These are phyloP conservation scores for Bocquillonia castaneifolia DNA, from an alignment of 441 rosid species.

Conservation along the genomic window DNA sequence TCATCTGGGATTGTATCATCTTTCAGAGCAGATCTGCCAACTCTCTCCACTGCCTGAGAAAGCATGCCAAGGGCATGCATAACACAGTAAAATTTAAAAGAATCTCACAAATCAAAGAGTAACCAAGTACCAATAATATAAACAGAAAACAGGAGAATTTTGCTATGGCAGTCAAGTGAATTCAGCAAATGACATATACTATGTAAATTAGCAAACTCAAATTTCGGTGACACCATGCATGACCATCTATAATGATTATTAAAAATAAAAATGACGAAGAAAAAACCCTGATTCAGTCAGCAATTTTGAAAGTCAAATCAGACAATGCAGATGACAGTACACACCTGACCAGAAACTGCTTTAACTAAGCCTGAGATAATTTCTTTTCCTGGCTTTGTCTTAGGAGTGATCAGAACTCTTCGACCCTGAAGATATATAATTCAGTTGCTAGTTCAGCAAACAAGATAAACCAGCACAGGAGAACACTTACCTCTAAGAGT, in stretches of 20 bases:
- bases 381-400: conserved; percentile 61
- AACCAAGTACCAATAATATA: conserved; percentile 3
- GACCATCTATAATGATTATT: neutral
- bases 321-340: neutral
- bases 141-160: neutral
- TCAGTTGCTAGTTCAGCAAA: conserved; percentile 15
- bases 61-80: conserved; percentile 10
- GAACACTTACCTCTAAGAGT: conserved; percentile 40
- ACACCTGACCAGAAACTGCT: conserved; percentile 73
- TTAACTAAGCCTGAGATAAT: conserved; percentile 60
- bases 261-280: neutral
- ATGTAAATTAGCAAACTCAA: neutral
- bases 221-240: neutral
- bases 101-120: conserved; percentile 2
- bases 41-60: conserved; percentile 64
- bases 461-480: conserved; percentile 10
- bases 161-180: no score
- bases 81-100: neutral
- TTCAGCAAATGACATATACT: neutral
- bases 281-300: neutral
- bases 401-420: conserved; percentile 64
- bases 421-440: conserved; percentile 40
- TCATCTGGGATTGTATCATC: conserved; percentile 46
- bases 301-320: neutral
- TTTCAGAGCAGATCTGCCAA: conserved; percentile 48